Conservation (phyloP, 352 stramenopile genomes). For the Globisporangium echinulatum region DNA sequence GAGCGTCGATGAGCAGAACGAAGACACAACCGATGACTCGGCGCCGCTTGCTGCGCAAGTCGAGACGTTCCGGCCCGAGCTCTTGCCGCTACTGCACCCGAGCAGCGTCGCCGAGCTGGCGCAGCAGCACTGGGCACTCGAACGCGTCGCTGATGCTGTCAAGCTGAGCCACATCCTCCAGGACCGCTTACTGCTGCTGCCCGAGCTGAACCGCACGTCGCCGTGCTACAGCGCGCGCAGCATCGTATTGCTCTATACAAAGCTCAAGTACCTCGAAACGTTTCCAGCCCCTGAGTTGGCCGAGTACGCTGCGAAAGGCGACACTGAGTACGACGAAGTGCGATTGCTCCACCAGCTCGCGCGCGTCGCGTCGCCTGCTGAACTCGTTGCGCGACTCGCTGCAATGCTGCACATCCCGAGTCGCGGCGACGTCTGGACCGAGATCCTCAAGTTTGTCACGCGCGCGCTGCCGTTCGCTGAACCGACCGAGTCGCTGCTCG, state of each 20-base stretch:
- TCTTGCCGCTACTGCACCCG: conserved; percentile 49
- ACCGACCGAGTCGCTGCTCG: conserved; percentile 77
- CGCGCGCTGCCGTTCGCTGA: conserved; percentile 75
- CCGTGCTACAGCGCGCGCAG: conserved; percentile 72
- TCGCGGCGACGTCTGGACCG: conserved; percentile 68
- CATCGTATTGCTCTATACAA: conserved; percentile 80
- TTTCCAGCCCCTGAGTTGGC: conserved; percentile 53
- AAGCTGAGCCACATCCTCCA: conserved; percentile 61
- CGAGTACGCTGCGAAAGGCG: conserved; percentile 40
- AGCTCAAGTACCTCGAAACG: conserved; percentile 78
- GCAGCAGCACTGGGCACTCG: conserved; percentile 29
- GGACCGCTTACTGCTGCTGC: conserved; percentile 63
- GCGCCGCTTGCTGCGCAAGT: conserved; percentile 39
- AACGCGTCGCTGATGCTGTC: conserved; percentile 48
- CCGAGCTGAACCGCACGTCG: conserved; percentile 73
- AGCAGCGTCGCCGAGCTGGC: conserved; percentile 22
- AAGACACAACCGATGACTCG: conserved; percentile 5
- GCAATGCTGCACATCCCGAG: conserved; percentile 60
- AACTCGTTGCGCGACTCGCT: conserved; percentile 62
- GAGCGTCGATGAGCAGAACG: conserved; percentile 11
- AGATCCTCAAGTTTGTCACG: conserved; percentile 70
- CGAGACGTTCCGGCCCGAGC: conserved; percentile 35
- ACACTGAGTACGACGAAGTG: conserved; percentile 62
- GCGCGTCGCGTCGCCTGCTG: conserved; percentile 45
- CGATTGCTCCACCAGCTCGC: conserved; percentile 54